These are phyloP conservation scores for Floccularia luteovirens DNA, from an alignment of 768 basidiomycete genomes.

Conservation along the genomic window DNA sequence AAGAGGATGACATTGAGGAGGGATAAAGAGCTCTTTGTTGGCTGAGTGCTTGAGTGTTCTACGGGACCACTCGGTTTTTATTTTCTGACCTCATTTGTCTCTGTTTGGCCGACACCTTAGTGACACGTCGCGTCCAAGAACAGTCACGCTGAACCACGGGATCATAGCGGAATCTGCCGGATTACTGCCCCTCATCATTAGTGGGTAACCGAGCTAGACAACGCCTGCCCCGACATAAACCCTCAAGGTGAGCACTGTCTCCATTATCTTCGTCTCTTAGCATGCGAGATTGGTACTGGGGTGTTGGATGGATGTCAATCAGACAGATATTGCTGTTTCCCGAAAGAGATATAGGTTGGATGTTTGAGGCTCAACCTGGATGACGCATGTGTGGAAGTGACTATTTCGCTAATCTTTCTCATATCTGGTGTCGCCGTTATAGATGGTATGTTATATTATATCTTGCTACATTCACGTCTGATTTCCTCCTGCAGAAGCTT, in stretches of 20 bases:
- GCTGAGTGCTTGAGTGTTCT: neutral
- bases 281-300: neutral
- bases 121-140: neutral
- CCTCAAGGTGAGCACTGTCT: constrained; percentile 54
- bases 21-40: too few relatives aligned
- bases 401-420: too few relatives aligned
- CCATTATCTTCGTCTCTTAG: constrained; percentile 10
- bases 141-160: too few relatives aligned
- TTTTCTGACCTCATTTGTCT: constrained; percentile 12
- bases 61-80: constrained; percentile 10
- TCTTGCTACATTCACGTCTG: too few relatives aligned
- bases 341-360: too few relatives aligned
- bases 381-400: too few relatives aligned
- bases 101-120: constrained; percentile 13
- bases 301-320: too few relatives aligned
- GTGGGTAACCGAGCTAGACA: neutral
- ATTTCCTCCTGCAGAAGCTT: constrained; percentile 90
- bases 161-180: too few relatives aligned
- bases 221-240: constrained; percentile 27
- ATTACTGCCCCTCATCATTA: too few relatives aligned
- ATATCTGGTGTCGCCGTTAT: too few relatives aligned
- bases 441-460: constrained; percentile 34
- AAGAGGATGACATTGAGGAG: constrained; percentile 33
- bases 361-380: too few relatives aligned
- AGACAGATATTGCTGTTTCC: too few relatives aligned